Conservation (phyloP, 441 rosid genomes). For the Gossypium schwendimanii region DNA sequence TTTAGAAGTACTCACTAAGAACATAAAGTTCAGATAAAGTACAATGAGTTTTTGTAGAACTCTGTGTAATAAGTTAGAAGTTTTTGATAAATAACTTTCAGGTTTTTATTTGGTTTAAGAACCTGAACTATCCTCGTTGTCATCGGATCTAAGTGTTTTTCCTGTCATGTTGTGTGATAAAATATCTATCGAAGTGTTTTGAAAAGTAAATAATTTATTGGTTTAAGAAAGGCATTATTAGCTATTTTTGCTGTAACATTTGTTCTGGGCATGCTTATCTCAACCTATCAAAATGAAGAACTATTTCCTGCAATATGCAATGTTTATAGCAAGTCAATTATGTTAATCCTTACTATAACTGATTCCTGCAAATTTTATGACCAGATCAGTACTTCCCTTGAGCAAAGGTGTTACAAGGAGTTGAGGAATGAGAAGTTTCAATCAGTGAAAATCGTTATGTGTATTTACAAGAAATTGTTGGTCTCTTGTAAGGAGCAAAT, state of each 20-base stretch:
- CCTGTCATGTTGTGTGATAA: background rate
- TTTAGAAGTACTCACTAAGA: background rate
- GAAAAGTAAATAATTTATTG: background rate
- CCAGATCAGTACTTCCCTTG: constrained; percentile 78
- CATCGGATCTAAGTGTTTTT: background rate
- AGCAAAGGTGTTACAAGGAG: constrained; percentile 96
- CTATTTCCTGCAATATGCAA: background rate
- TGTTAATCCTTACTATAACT: background rate
- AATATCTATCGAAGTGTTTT: background rate
- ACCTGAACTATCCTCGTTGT: background rate
- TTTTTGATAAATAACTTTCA: background rate
- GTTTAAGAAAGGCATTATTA: background rate
- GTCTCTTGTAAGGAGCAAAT: constrained; percentile 84
- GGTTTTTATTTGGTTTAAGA: constrained; percentile 3
- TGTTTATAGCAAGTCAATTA: background rate
- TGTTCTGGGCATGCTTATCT: background rate
- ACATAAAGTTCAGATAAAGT: background rate
- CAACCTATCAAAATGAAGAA: background rate
- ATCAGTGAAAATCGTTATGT: constrained; percentile 69
- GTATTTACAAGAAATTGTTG: constrained; percentile 78
- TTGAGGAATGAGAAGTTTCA: constrained; percentile 77
- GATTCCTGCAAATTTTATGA: constrained; percentile 21
- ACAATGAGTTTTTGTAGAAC: background rate
- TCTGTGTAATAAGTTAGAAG: background rate
- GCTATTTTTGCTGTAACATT: background rate